Base-by-base conservation (phyloP, 1,284 basidiomycete species). In the Phylloboletellus chloephorus region DNA sequence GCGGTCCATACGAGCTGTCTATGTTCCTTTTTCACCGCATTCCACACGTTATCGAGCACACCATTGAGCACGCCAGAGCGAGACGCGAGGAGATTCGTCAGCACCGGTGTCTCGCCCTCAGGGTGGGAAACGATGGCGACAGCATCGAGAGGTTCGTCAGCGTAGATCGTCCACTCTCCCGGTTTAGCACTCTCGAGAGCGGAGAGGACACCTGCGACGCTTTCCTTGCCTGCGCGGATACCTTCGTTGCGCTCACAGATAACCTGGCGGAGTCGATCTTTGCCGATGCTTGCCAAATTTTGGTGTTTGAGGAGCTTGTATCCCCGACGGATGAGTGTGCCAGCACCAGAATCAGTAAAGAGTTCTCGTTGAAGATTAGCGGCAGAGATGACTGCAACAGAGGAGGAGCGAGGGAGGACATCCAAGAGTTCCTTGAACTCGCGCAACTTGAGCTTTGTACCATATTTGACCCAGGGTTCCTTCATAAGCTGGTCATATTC, bases 401-500 rank as follows among this genome's bases (percentile, higher is more conserved):
- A 97, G 15, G 95, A 97, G 3, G 96, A 89, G 52, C 96, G 92
- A 22, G 96, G 95, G 46, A 98, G 89, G 68, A 96, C 88, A 65
- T 98, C 96, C 41, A 99, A 81, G 33, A 99, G 82, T 64, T 98
- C 95, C 71, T 99, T 99, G 77, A 98, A 98, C 68, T 98, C 95
- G 53, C 95, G 87, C 39, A 99, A 78, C 72, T 98, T 98, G 68
- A 99, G 88, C 70, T 99, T 99, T 54, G 96, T 98, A 51, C 95
- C 95, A 63, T 84, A 98, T 67, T 97, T 97, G 69, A 99, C 95
- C 95, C 96, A 99, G n/a, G 93, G 79, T 69, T 98, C 86, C 64
- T 94, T 96, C 93, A 98, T 92, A 46, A 99, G 79, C 29, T 78
- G 78, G 52, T 96, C 90, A 67, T 97, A 98, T 71, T 99, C 95